Evolutionary conservation across 345 rosid genomes (phyloP), one percentile per base, ranked within the genome.

Genomic region (Excoecaria cochinchinensis): DNA sequence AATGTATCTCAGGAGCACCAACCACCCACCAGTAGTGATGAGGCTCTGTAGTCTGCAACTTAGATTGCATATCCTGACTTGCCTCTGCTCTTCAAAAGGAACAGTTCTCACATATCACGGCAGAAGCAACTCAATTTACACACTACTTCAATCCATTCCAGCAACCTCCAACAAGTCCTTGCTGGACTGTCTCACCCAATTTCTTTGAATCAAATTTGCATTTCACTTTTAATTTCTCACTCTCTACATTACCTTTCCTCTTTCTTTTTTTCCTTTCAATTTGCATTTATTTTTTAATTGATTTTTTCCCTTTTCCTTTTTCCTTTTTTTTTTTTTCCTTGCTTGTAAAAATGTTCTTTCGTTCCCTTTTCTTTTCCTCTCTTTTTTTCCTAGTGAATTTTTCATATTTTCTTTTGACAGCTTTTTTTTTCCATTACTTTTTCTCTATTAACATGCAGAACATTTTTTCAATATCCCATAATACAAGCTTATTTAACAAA

Each of bases 41-140:
- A 81, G 74, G 77, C 87, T 82, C 81, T 72, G 87, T 82, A 52
- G 78, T 82, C 82, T 74, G 86, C 82, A 52, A 77, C 72, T 78
- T 76, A 81, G 78, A 74, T 78, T 63, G 81, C 81, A 81, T 69
- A 38, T n/a, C 73, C 71, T 44, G 70, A 76, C 59, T 75, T 78
- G 81, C 80, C 75, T 75, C 68, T 51, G 76, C 78, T 83, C 86
- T 75, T 81, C 76, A 67, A 60, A 81, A 71, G 64, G 58, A 56
- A 74, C 69, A 63, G 61, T 69, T 70, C 80, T 67, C 80, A 72
- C 53, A 61, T 59, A 78, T 47, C 46, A 79, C 53, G 71, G 80
- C 57, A 60, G 81, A 80, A 78, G 82, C 76, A 73, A 83, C 72
- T 58, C 76, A 74, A 39, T 66, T 78, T 53, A 57, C 75, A 79